Percentiles rank a stretch among this genome's conserved stretches.
Conservation (phyloP, 768 basidiomycete genomes). For the Hypholoma fasciculare region DNA sequence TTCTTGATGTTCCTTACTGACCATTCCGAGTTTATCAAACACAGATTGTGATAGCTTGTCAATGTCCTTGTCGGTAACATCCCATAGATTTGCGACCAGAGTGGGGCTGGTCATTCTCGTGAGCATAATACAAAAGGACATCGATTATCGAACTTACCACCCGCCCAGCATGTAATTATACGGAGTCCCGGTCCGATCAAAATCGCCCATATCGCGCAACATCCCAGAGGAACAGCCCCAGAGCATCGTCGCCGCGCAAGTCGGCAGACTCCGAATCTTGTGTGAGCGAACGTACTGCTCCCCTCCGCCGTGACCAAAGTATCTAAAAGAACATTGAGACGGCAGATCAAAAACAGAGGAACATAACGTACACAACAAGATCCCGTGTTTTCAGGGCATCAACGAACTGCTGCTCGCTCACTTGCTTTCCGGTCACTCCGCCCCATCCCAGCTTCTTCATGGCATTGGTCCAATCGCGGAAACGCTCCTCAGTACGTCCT, state of each 20-base stretch:
- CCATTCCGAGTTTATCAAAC: conserved; percentile 68
- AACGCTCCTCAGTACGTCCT: conserved; percentile 76
- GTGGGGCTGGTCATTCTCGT: conserved; percentile 61
- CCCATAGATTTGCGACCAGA: conserved; percentile 94
- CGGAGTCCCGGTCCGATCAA: conserved; percentile 89
- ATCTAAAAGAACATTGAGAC: conserved; percentile 47
- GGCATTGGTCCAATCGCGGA: conserved; percentile 72
- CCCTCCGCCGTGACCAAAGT: conserved; percentile 96
- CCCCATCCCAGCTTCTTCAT: conserved; percentile 83
- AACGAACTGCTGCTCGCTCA: conserved; percentile 83
- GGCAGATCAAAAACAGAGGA: too few relatives aligned
- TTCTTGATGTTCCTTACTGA: conserved; percentile 26
- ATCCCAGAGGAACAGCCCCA: conserved; percentile 98
- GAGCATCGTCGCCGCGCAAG: conserved; percentile 94
- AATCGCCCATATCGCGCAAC: conserved; percentile 89
- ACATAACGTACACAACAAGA: conserved; percentile 78
- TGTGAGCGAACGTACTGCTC: conserved; percentile 93
- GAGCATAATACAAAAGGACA: neutral
- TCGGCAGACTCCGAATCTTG: conserved; percentile 74
- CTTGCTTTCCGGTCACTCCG: conserved; percentile 71
- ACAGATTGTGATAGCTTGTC: conserved; percentile 89
- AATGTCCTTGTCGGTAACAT: conserved; percentile 96
- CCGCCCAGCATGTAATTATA: conserved; percentile 97
- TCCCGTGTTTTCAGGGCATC: conserved; percentile 74
- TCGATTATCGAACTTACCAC: conserved; percentile 61